Conservation (phyloP, 441 rosid genomes). For the Adansonia grandidieri region DNA sequence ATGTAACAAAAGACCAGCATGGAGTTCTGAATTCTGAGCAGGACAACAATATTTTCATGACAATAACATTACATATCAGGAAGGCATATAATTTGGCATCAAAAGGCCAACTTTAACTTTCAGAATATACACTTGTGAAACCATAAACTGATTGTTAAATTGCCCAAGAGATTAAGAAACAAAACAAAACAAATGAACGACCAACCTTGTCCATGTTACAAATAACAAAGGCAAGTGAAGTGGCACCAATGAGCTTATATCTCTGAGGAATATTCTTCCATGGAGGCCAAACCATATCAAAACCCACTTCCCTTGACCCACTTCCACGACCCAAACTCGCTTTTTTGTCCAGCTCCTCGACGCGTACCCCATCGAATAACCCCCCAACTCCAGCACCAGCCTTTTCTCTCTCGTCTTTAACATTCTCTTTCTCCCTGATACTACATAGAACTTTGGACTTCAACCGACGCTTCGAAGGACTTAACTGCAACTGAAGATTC, state of each 20-base stretch:
- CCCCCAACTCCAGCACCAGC: constrained; percentile 30
- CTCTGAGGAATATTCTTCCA: constrained; percentile 77
- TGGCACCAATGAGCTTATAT: constrained; percentile 83
- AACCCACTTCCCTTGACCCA: constrained; percentile 42
- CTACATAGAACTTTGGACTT: constrained; percentile 55
- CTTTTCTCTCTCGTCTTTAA: constrained; percentile 46
- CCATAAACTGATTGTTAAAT: constrained; percentile 15
- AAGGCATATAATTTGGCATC: neutral
- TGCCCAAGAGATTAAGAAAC: constrained; percentile 13
- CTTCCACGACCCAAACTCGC: constrained; percentile 29
- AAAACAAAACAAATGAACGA: neutral
- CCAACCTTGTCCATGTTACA: constrained; percentile 94
- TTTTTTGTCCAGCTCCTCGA: constrained; percentile 36
- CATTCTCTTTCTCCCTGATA: constrained; percentile 60
- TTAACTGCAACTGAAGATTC: constrained; percentile 26
- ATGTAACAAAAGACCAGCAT: too few species aligned
- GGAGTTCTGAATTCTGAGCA: too few species aligned
- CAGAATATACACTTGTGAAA: neutral
- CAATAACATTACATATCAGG: too few species aligned
- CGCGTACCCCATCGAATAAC: constrained; percentile 37
- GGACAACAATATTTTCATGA: too few species aligned
- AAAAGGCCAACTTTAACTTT: neutral
- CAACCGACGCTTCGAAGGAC: constrained; percentile 30
- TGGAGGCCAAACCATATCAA: constrained; percentile 70
- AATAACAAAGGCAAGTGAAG: constrained; percentile 88